Evolutionary conservation across 2,329 filamentous ascomycete genomes (phyloP).

Genomic region (Aspergillus versicolor): DNA sequence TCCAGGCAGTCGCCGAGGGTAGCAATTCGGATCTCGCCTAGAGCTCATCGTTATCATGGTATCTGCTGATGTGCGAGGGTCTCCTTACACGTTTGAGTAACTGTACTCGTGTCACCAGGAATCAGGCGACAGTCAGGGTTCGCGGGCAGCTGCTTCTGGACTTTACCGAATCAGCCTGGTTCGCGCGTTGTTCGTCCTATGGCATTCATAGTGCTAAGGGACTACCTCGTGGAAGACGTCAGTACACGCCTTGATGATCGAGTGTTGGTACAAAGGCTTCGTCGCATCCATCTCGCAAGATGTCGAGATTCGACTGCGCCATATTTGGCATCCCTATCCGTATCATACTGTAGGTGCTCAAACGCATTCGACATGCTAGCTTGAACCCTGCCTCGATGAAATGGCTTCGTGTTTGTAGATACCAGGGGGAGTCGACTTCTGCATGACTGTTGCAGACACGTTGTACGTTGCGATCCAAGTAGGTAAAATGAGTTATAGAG

Average conservation of each 20-base stretch:
- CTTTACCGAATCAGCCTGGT: slow-evolving; percentile 46
- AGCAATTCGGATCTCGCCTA: slow-evolving; percentile 47
- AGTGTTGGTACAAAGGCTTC: background rate
- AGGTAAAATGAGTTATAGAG: background rate
- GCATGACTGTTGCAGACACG: no score
- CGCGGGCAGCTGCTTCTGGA: slow-evolving; percentile 45
- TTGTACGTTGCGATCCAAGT: no score
- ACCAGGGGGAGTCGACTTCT: no score
- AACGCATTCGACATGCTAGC: no score
- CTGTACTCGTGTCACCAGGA: slow-evolving; percentile 38
- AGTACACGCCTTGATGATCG: background rate
- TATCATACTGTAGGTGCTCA: no score
- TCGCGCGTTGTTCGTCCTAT: slow-evolving; percentile 45
- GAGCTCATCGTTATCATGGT: slow-evolving; percentile 53
- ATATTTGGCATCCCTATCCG: no score
- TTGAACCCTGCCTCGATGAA: no score
- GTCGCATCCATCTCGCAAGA: background rate
- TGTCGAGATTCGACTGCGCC: background rate
- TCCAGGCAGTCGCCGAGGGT: slow-evolving; percentile 15
- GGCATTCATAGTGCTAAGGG: slow-evolving; percentile 32
- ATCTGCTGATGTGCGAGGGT: slow-evolving; percentile 33
- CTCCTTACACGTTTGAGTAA: slow-evolving; percentile 32
- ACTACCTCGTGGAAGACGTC: no score
- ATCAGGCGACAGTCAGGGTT: slow-evolving; percentile 39
- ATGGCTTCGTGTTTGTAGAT: no score